A percentile compares a stretch with the other conserved stretches of the same genome.
These are phyloP conservation scores for Verticillium zaregamsianum DNA, from an alignment of 2,329 filamentous ascomycete genomes.

Conservation along the genomic window DNA sequence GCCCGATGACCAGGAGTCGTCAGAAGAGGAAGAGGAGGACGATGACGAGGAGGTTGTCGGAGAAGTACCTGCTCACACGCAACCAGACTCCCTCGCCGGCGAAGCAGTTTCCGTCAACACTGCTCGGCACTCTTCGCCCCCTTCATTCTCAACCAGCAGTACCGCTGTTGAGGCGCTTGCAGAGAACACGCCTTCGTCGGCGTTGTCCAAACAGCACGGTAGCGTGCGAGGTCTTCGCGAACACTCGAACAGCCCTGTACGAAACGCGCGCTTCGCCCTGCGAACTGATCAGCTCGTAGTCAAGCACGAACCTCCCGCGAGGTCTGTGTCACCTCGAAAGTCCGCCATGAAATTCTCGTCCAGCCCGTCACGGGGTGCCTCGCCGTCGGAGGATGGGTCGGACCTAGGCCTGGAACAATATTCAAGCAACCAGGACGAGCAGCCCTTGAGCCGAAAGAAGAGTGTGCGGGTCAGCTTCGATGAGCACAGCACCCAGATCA, in stretches of 20 bases:
- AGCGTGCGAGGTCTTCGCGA: constrained; percentile 27
- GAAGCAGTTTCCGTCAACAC: constrained; percentile 29
- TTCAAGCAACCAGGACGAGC: constrained; percentile 29
- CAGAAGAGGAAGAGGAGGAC: constrained; percentile 28
- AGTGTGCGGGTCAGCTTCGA: constrained; percentile 75
- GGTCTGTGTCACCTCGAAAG: constrained; percentile 72
- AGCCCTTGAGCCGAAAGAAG: constrained; percentile 50
- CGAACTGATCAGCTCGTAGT: constrained; percentile 51
- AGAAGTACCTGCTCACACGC: constrained; percentile 14
- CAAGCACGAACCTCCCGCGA: constrained; percentile 64
- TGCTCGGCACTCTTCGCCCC: constrained; percentile 1
- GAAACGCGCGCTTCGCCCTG: constrained; percentile 63
- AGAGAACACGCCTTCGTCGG: neutral
- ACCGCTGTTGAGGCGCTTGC: constrained; percentile 4
- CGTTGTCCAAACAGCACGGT: constrained; percentile 7
- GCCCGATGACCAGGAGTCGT: constrained; percentile 40
- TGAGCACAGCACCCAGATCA: constrained; percentile 54
- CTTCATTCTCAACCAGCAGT: constrained; percentile 7
- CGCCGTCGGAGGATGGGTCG: constrained; percentile 46
- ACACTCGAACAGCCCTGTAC: constrained; percentile 57
- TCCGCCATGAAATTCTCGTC: constrained; percentile 65
- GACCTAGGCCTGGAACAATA: constrained; percentile 27
- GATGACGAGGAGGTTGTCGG: constrained; percentile 6
- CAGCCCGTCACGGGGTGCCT: constrained; percentile 48
- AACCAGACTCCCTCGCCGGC: constrained; percentile 17